These are phyloP conservation scores for Verticillium albo-atrum DNA, from an alignment of 2,329 filamentous ascomycete genomes.

Conservation along the genomic window DNA sequence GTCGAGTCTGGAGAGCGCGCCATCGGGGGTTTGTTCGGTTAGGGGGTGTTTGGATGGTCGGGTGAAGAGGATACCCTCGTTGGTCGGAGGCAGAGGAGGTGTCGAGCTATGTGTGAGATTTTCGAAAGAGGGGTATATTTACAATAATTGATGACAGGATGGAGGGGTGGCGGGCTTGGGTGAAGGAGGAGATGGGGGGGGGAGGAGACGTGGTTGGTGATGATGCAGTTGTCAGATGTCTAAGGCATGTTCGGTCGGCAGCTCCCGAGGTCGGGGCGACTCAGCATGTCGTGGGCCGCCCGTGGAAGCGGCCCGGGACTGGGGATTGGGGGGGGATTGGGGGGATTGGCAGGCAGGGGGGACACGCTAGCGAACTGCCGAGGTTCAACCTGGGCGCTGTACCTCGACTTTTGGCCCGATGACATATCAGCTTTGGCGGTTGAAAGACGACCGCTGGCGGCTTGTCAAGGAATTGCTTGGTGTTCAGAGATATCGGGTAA, in stretches of 20 bases:
- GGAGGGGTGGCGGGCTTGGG: background rate
- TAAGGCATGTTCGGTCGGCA: background rate
- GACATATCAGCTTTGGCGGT: background rate
- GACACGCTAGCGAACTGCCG: background rate
- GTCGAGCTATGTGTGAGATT: background rate
- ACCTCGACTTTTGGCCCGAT: background rate
- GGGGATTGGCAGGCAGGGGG: background rate
- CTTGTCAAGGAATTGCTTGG: too few relatives aligned
- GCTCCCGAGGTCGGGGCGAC: background rate
- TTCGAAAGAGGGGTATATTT: background rate
- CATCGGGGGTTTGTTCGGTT: conserved; percentile 13
- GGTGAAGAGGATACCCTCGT: background rate
- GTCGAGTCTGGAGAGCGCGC: conserved; percentile 29
- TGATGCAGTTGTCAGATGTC: background rate
- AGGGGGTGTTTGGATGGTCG: background rate
- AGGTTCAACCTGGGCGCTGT: background rate
- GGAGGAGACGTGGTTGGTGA: background rate
- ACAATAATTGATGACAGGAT: background rate
- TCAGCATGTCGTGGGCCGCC: background rate
- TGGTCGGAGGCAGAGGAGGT: background rate
- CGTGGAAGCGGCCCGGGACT: background rate
- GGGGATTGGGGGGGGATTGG: background rate
- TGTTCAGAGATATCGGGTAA: too few relatives aligned
- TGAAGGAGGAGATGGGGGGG: background rate
- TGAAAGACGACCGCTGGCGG: too few relatives aligned